phyloP scores from a whole-genome alignment of 768 basidiomycete genomes.

The Pleurotus tuoliensis region DNA sequence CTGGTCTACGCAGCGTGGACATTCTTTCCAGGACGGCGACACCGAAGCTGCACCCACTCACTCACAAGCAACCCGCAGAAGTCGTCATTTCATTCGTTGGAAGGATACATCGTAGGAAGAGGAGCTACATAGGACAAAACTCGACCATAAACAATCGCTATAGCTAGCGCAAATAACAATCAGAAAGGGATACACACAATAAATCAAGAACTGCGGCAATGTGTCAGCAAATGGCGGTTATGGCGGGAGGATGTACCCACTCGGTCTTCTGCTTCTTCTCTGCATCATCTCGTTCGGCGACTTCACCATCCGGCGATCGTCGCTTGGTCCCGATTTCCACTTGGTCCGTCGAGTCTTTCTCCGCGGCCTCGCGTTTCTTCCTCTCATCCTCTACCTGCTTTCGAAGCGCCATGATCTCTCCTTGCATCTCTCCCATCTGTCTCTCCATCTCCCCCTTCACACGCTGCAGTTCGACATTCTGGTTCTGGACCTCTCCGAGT shows the following conservation, averaged over 20 bases:
- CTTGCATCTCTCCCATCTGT: conserved; percentile 59
- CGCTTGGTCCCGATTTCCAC: conserved; percentile 4
- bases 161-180: neutral
- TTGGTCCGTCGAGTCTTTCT: neutral
- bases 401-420: conserved; percentile 39
- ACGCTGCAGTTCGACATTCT: conserved; percentile 41
- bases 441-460: conserved; percentile 68
- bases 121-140: neutral
- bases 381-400: conserved; percentile 2
- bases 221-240: neutral
- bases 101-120: neutral
- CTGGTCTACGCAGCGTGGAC: too few species aligned
- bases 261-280: conserved; percentile 1
- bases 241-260: neutral
- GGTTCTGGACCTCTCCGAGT: conserved; percentile 71
- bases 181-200: neutral
- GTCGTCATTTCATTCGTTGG: neutral
- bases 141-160: too few species aligned
- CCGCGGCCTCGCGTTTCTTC: neutral
- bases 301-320: conserved; percentile 2
- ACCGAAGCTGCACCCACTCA: too few species aligned
- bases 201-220: neutral
- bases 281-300: neutral
- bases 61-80: too few species aligned
- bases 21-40: too few species aligned